Evolutionary conservation across 2,329 filamentous ascomycete genomes (phyloP), one percentile per base, ranked within the genome.

Genomic region (Fusarium subglutinans): DNA sequence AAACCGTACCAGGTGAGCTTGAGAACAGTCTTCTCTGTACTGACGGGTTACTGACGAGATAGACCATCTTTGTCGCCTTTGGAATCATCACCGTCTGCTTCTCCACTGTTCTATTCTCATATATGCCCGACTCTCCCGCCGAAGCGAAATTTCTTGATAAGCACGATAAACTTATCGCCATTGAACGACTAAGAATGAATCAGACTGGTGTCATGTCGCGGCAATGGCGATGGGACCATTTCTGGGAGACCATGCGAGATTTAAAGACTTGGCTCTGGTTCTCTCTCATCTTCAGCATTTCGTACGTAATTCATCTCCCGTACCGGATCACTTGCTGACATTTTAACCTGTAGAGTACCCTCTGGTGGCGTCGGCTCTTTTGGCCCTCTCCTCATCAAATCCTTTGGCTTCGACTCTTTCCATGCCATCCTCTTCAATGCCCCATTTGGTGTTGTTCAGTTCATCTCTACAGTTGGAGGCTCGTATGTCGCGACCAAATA

Each of bases 81-180:
- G 81, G 81, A 2, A 59, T 66, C 4, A 72, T 84, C 76, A 86
- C 86, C 0, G 85, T 89, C 24, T 86, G 87, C 28, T 81, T 87
- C 40, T 80, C 80, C 1, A 55, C 83, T 0, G 76, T 87, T 18
- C 86, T 92, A 10, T 84, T 89, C 81, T 48, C 87, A 24, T 86
- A 87, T 58, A 90, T 93, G 85, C 91, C 91, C 0, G 91, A 93
- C 73, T 90, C 89, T 0, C 90, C 91, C 0, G 86, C 90, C 76
- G 85, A 88, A 28, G 86, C 89, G 3, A 88, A 86, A 26, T 91
- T 90, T 55, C 83, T 92, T 5, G 84, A 81, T 0, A 84, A 87
- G 8, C 82, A 87, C 20, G 90, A 92, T 51, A 90, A 88, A 63
- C 76, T 90, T 0, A 81, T 91, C 15, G 89, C 90, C 0, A 85